phyloP scores from a whole-genome alignment of 306 rosid species.

The Vigna reflexopilosa region DNA sequence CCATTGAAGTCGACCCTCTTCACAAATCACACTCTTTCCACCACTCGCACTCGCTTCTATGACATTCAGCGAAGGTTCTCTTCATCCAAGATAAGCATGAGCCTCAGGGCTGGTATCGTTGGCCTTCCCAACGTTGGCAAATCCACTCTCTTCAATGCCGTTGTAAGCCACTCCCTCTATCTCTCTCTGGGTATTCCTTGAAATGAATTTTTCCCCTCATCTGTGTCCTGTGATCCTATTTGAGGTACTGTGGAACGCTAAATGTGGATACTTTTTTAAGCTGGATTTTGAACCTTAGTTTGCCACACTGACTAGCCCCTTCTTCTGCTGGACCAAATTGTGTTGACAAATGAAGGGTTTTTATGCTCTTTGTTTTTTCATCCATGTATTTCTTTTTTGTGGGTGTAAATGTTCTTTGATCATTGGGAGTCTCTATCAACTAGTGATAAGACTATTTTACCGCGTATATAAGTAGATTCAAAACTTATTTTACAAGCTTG shows the following conservation, averaged over 20 bases:
- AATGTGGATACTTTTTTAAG: not conserved
- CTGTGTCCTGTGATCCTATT: no score
- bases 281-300: not conserved
- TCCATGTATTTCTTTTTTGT: not conserved
- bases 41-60: slow-evolving; percentile 48
- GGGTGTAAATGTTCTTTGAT: not conserved
- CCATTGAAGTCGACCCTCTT: slow-evolving; percentile 67
- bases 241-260: not conserved
- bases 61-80: slow-evolving; percentile 61
- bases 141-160: slow-evolving; percentile 97
- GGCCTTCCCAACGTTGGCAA: slow-evolving; percentile 99
- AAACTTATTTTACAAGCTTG: no score
- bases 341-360: not conserved
- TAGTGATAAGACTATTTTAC: no score
- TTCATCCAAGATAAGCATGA: slow-evolving; percentile 83
- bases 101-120: slow-evolving; percentile 92
- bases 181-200: slow-evolving; percentile 5
- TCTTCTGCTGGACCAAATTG: not conserved
- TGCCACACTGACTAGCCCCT: not conserved
- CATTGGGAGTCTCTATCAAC: no score
- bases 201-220: not conserved
- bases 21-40: slow-evolving; percentile 50
- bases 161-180: slow-evolving; percentile 56
- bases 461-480: no score
- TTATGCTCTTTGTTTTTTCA: not conserved